Conservation (phyloP, 2,329 filamentous ascomycete species). For the Arthroderma sp. region DNA sequence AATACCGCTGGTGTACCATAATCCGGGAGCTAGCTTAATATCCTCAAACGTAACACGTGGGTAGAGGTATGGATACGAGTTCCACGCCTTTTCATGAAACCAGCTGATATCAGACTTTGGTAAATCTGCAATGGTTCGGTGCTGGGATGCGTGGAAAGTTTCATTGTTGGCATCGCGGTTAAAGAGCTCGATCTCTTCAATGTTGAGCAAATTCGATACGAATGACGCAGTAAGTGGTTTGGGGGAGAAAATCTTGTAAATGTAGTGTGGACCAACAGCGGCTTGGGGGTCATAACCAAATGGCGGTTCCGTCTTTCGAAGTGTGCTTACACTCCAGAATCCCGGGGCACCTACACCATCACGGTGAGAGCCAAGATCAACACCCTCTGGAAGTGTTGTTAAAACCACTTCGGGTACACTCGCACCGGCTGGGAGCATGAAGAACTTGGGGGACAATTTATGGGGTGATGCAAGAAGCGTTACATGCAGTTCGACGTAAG, state of each 20-base stretch:
- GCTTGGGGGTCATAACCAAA: slow-evolving; percentile 10
- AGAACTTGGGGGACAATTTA: slow-evolving; percentile 57
- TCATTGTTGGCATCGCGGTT: slow-evolving; percentile 14
- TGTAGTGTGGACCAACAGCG: slow-evolving; percentile 33
- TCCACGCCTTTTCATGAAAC: slow-evolving; percentile 64
- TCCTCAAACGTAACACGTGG: slow-evolving; percentile 82
- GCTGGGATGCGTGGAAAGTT: slow-evolving; percentile 1
- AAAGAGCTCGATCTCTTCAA: slow-evolving; percentile 18
- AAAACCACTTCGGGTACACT: slow-evolving; percentile 61
- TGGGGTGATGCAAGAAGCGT: slow-evolving; percentile 74
- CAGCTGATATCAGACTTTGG: slow-evolving; percentile 48
- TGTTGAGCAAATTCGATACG: slow-evolving; percentile 36
- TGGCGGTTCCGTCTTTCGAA: slow-evolving; percentile 52
- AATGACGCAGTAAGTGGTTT: slow-evolving; percentile 34
- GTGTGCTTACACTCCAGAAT: slow-evolving; percentile 76
- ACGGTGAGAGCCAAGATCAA: slow-evolving; percentile 20
- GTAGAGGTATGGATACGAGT: slow-evolving; percentile 74
- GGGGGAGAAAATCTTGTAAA: slow-evolving; percentile 57
- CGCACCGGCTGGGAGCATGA: slow-evolving; percentile 43
- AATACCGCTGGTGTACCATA: slow-evolving; percentile 54
- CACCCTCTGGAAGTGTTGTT: slow-evolving; percentile 59
- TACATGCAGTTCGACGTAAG: slow-evolving; percentile 76
- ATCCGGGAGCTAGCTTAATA: slow-evolving; percentile 43
- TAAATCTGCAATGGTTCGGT: slow-evolving; percentile 21
- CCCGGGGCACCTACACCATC: slow-evolving; percentile 56